A percentile compares a stretch with the other conserved stretches of the same genome.
Conservation (phyloP, 1,139 yeast species). For the Pneumocystis oryctolagi region DNA sequence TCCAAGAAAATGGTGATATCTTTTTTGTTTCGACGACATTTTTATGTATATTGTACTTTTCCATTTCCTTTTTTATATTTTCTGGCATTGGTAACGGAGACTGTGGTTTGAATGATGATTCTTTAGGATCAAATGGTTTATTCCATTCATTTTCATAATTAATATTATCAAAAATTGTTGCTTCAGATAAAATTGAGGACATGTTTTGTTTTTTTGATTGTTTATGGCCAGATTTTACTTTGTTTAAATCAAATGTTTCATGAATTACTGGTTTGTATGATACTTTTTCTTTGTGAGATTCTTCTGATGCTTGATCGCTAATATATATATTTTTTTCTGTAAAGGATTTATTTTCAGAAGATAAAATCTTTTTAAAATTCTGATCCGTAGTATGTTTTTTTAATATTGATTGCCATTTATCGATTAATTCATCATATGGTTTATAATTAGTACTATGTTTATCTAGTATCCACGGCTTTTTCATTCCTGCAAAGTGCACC, state of each 20-base stretch:
- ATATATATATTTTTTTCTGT: background rate
- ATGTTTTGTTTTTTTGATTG: slow-evolving; percentile 32
- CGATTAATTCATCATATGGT: slow-evolving; percentile 16
- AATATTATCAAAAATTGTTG: slow-evolving; percentile 18
- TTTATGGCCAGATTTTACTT: slow-evolving; percentile 8
- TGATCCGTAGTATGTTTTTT: slow-evolving; percentile 20
- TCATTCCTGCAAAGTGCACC: slow-evolving; percentile 67
- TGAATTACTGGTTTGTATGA: background rate
- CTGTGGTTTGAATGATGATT: slow-evolving; percentile 13
- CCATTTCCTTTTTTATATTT: slow-evolving; percentile 5
- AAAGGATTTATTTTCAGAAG: background rate
- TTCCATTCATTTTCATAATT: slow-evolving; percentile 23
- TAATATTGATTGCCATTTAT: slow-evolving; percentile 16
- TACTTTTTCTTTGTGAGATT: background rate
- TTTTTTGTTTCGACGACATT: background rate
- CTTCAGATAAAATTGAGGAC: slow-evolving; percentile 35
- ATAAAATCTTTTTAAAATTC: slow-evolving; percentile 14
- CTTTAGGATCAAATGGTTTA: slow-evolving; percentile 8
- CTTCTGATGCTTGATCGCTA: background rate
- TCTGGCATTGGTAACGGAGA: slow-evolving; percentile 10
- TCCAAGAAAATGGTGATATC: slow-evolving; percentile 7
- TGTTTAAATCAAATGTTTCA: background rate
- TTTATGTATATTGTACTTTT: slow-evolving; percentile 5
- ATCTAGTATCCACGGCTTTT: slow-evolving; percentile 57
- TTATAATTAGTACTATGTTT: slow-evolving; percentile 6